Evolutionary conservation across 2,329 filamentous ascomycete species (phyloP).

Genomic region (Arthroderma sp.): DNA sequence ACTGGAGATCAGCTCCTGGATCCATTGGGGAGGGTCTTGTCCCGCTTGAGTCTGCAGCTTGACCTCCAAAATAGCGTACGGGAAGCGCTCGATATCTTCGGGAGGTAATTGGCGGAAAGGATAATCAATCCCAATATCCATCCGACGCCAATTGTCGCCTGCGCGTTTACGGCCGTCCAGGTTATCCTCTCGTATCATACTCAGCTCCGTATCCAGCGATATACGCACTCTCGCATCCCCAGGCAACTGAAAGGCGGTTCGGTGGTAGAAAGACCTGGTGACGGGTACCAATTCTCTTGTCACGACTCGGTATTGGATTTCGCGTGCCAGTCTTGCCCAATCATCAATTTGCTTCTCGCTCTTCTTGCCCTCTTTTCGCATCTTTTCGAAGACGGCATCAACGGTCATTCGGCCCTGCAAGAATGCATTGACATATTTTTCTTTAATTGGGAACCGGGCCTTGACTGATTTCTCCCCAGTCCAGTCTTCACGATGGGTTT

Average conservation of each 20-base stretch:
- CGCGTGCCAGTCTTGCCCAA: constrained; percentile 75
- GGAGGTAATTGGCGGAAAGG: constrained; percentile 81
- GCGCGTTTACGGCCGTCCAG: constrained; percentile 62
- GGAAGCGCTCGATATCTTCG: constrained; percentile 79
- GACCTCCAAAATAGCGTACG: constrained; percentile 91
- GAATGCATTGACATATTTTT: constrained; percentile 93
- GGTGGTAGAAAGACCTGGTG: constrained; percentile 93
- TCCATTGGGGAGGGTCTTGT: constrained; percentile 92
- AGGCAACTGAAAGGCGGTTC: constrained; percentile 92
- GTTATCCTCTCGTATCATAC: constrained; percentile 92
- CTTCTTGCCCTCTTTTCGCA: constrained; percentile 89
- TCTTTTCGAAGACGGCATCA: constrained; percentile 87
- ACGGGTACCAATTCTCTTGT: constrained; percentile 79
- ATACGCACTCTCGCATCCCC: constrained; percentile 93
- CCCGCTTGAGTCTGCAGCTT: constrained; percentile 94
- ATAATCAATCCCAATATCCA: constrained; percentile 93
- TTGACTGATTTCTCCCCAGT: constrained; percentile 98
- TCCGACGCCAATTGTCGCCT: constrained; percentile 88
- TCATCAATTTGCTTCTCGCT: constrained; percentile 78
- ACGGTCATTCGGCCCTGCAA: constrained; percentile 74
- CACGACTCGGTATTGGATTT: constrained; percentile 87
- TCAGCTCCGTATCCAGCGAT: constrained; percentile 89
- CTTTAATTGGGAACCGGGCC: constrained; percentile 85
- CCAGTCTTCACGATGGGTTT: constrained; percentile 98
- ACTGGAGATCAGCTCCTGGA: constrained; percentile 79